Percentiles rank a stretch among this genome's conserved stretches.
phyloP scores from a whole-genome alignment of 2,329 filamentous ascomycete genomes.

The Penicillium occitanis region DNA sequence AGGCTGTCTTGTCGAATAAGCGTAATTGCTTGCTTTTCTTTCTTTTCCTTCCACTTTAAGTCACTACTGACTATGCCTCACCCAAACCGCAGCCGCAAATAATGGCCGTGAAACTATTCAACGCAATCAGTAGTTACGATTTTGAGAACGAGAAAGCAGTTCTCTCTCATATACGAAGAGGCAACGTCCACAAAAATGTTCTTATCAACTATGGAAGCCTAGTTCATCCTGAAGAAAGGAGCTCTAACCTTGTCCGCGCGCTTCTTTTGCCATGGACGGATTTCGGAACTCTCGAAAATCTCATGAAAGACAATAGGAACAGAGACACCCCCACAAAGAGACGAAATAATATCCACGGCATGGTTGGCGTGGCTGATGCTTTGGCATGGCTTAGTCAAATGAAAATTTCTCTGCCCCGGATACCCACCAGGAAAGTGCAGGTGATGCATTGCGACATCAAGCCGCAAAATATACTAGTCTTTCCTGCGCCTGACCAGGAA shows the following conservation, averaged over 20 bases:
- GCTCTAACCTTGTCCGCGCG: neutral
- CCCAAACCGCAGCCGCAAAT: neutral
- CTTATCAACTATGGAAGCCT: neutral
- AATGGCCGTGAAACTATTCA: neutral
- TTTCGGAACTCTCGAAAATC: neutral
- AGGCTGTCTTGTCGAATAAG: neutral
- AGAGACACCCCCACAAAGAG: neutral
- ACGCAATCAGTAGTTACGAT: too few species aligned
- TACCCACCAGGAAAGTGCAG: neutral
- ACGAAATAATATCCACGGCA: neutral
- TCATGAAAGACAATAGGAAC: neutral
- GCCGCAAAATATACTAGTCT: neutral
- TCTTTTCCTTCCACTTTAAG: too few species aligned
- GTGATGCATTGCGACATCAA: conserved; percentile 2
- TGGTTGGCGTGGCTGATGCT: neutral
- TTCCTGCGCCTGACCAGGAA: neutral
- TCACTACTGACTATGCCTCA: neutral
- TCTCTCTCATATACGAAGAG: too few species aligned
- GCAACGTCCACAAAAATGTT: neutral
- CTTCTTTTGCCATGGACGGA: neutral
- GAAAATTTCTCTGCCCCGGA: neutral
- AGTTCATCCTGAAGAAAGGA: neutral
- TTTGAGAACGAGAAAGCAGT: too few species aligned
- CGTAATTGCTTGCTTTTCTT: too few species aligned
- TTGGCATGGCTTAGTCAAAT: neutral